phyloP scores from a whole-genome alignment of 768 basidiomycete species.

The Punctularia strigosozonata region DNA sequence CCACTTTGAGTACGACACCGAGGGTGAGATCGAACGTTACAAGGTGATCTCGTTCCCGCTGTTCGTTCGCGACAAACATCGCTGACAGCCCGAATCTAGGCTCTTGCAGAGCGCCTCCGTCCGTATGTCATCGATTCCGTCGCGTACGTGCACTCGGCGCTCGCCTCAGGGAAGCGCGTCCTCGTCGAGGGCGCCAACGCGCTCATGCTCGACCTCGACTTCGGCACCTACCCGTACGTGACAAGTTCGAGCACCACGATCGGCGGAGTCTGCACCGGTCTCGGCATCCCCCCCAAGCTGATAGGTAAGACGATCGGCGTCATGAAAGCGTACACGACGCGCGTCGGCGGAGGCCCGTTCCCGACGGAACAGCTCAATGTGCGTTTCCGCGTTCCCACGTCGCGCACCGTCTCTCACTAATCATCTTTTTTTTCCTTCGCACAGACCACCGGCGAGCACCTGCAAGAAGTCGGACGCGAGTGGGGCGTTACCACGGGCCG shows the following conservation, averaged over 20 bases:
- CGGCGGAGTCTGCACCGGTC: constrained; percentile 93
- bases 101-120: constrained; percentile 68
- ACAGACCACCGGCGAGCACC: constrained; percentile 69
- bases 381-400: constrained; percentile 13
- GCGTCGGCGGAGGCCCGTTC: constrained; percentile 98
- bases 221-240: constrained; percentile 96
- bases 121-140: constrained; percentile 90
- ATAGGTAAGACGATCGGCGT: constrained; percentile 89
- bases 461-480: constrained; percentile 91
- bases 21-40: constrained; percentile 89
- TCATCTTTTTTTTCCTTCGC: constrained; percentile 3
- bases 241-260: constrained; percentile 90
- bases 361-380: constrained; percentile 92
- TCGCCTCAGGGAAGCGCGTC: constrained; percentile 63
- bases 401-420: neutral
- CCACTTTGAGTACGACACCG: constrained; percentile 96
- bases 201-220: constrained; percentile 96
- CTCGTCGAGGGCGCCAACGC: constrained; percentile 98
- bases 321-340: constrained; percentile 95
- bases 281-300: constrained; percentile 88
- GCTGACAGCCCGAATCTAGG: constrained; percentile 26
- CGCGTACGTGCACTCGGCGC: constrained; percentile 70
- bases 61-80: neutral
- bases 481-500: constrained; percentile 91
- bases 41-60: constrained; percentile 37